Conservation (phyloP, 441 rosid genomes). For the Cnidoscolus chayamansa region DNA sequence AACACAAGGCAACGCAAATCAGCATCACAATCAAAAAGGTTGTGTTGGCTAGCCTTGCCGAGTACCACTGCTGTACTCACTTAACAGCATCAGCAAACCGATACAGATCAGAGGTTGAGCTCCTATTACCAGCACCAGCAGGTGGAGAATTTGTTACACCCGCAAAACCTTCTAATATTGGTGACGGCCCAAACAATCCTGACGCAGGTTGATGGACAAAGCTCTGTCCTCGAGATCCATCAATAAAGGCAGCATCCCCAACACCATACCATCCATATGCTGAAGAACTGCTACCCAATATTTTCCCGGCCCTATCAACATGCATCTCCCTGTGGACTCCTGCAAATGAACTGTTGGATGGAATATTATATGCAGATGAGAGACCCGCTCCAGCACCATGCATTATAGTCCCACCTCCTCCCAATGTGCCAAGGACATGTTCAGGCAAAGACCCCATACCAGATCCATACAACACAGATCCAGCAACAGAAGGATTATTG, state of each 20-base stretch:
- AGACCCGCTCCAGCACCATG: slow-evolving; percentile 28
- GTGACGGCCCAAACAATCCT: slow-evolving; percentile 34
- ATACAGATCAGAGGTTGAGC: slow-evolving; percentile 38
- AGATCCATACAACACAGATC: slow-evolving; percentile 39
- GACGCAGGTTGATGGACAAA: slow-evolving; percentile 35
- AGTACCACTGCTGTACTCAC: slow-evolving; percentile 8
- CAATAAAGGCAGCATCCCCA: slow-evolving; percentile 18
- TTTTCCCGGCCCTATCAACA: slow-evolving; percentile 27
- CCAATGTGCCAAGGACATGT: slow-evolving; percentile 26
- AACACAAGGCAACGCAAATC: not conserved
- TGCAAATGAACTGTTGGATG: slow-evolving; percentile 33
- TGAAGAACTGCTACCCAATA: slow-evolving; percentile 20
- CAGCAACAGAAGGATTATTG: slow-evolving; percentile 36
- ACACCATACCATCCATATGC: slow-evolving; percentile 28
- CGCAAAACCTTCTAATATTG: slow-evolving; percentile 43
- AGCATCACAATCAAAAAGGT: slow-evolving; percentile 10
- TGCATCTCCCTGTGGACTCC: slow-evolving; percentile 32
- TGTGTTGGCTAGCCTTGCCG: slow-evolving; percentile 1
- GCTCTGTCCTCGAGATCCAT: slow-evolving; percentile 33
- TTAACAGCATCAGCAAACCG: slow-evolving; percentile 46
- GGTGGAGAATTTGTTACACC: slow-evolving; percentile 39
- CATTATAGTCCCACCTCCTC: slow-evolving; percentile 29
- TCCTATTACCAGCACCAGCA: slow-evolving; percentile 21
- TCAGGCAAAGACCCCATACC: slow-evolving; percentile 36
- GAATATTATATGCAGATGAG: slow-evolving; percentile 18